Evolutionary conservation across 2,329 filamentous ascomycete genomes (phyloP).

Genomic region (Aspergillus jensenii): DNA sequence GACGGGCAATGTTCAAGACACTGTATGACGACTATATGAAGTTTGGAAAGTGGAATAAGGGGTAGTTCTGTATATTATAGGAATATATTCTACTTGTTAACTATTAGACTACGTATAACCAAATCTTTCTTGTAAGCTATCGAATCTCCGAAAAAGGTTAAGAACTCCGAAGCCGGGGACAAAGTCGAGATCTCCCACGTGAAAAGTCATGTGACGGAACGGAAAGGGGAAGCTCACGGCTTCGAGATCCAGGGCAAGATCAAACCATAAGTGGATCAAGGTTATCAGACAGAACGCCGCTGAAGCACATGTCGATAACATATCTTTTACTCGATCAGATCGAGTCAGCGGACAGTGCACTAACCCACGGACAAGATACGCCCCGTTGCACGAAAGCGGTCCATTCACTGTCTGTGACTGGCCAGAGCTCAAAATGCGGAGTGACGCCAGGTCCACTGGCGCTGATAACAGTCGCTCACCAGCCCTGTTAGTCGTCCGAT

Average conservation of each 20-base stretch:
- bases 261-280: background rate
- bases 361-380: conserved; percentile 7
- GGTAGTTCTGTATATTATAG: conserved; percentile 22
- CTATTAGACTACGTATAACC: background rate
- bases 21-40: conserved; percentile 54
- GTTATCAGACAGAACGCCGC: background rate
- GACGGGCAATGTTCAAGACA: conserved; percentile 53
- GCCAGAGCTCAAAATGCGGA: conserved; percentile 19
- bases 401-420: conserved; percentile 7
- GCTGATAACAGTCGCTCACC: conserved; percentile 23
- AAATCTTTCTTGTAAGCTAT: background rate
- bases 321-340: conserved; percentile 36
- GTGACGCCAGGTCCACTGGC: conserved; percentile 4
- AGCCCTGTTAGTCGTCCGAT: conserved; percentile 21
- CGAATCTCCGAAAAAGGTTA: too few species aligned
- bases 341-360: conserved; percentile 28
- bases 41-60: conserved; percentile 50
- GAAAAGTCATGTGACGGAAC: background rate
- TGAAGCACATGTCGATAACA: background rate
- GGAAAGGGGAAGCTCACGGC: background rate
- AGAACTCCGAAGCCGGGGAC: too few species aligned
- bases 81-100: background rate
- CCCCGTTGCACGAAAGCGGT: conserved; percentile 13
- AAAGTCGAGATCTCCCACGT: background rate
- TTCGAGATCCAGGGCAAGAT: background rate